Evolutionary conservation across 164 flowering plant species (phyloP), one percentile per base, ranked within the genome.

Genomic region (Vitis labrusca): DNA sequence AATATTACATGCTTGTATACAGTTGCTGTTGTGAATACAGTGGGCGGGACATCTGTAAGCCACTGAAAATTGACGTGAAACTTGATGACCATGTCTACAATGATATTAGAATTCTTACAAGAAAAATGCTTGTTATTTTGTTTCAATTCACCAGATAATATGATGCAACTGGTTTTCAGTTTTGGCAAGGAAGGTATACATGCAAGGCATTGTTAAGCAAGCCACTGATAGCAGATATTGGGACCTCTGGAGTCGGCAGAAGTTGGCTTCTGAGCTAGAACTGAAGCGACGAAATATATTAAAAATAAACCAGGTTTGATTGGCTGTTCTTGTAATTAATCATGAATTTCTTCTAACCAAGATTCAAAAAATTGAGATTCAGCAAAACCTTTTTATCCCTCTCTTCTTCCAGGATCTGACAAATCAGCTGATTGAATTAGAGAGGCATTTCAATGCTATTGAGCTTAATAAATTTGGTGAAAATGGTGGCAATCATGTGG

Each of bases 191-290:
- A 88, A 87, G 80, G 68, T 74, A 61, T 84, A 90, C 71, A 73
- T 89, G 73, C 92, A 93, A 76, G 89, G 92, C 67, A 82, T 95
- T 58, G 80, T 91, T 48, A 91, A 87, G 78, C 99, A 93, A 79
- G 85, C 93, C 63, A 81, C 85, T 64, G 92, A 95, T 84, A 77
- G 65, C 50, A 85, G 76, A 67, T 93, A 95, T 78, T 85, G 92
- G 97, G 90, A 89, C 57, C 81, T 90, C 7, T 93, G 94, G 97
- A 76, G 87, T 76, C 84, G 86, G 66, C 98, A 91, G 76, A 91
- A 85, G 77, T 80, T 95, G 85, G 87, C 84, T 78, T 83, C 90
- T 62, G 98, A 95, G 80, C 85, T 95, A 66, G 97, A 91, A 79
- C 68, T 85, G 78, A 95, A 89, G 81, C 79, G 78, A 52, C 76